These are phyloP conservation scores for Ampelocalamus luodianensis DNA, from an alignment of 176 grass and related monocot genomes.

Conservation along the genomic window DNA sequence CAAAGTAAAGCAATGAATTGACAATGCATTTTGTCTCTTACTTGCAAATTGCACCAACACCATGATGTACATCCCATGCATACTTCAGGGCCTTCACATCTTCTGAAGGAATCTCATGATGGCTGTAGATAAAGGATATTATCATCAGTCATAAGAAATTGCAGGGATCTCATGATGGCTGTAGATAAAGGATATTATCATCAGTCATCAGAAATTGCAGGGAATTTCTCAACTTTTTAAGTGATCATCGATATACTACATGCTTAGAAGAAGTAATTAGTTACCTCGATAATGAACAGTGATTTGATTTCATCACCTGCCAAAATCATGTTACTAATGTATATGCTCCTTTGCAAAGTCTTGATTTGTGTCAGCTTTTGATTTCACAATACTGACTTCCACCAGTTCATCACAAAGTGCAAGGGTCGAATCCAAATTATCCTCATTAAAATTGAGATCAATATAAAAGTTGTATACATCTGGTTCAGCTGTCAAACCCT, in stretches of 20 bases:
- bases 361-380: constrained; percentile 37
- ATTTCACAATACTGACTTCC: constrained; percentile 49
- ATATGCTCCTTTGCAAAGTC: constrained; percentile 24
- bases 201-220: constrained; percentile 29
- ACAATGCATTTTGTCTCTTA: not conserved
- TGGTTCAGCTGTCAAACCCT: constrained; percentile 60
- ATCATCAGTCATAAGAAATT: constrained; percentile 35
- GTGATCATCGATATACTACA: not conserved
- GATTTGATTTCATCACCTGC: not conserved
- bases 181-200: constrained; percentile 24
- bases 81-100: constrained; percentile 1
- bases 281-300: constrained; percentile 47
- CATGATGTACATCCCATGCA: not conserved
- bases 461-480: constrained; percentile 79
- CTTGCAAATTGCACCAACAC: constrained; percentile 29
- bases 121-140: constrained; percentile 15
- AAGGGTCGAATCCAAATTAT: constrained; percentile 73
- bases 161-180: constrained; percentile 5
- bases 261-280: constrained; percentile 26
- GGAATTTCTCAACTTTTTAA: constrained; percentile 5
- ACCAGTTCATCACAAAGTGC: constrained; percentile 78
- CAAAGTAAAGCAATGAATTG: too few species aligned
- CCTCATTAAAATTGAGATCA: constrained; percentile 64
- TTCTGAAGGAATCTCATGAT: not conserved
- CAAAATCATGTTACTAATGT: constrained; percentile 36